Base-by-base conservation (phyloP, 768 basidiomycete genomes). In the Leccinum pellstonianum region DNA sequence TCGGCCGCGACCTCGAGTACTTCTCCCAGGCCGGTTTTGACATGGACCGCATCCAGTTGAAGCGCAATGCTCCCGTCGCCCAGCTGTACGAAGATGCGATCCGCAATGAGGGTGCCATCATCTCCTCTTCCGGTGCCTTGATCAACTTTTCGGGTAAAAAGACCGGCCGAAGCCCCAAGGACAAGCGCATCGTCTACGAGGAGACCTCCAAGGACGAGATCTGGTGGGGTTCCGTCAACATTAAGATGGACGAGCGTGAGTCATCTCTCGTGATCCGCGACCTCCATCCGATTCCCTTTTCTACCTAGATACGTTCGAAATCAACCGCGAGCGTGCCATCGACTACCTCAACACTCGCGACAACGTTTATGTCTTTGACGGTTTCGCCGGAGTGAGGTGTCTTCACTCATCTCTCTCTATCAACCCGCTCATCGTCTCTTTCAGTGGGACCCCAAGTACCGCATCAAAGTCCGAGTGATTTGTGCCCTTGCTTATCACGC, bases 131-230 rank as follows among this genome's bases (percentile, higher is more conserved):
- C 6, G 97, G 97, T 55, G 95, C 97, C 19, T 81, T 99, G 69
- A 99, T 99, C 87, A 99, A 99, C 84, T 99, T 98, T 70, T 97
- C 95, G 10, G 97, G 97, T 29, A 98, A 98, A 83, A 99, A 99
- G 83, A 98, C 97, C 3, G 97, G 97, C 57, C 85, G 97, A 52
- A 90, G 87, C 66, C 97, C 97, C 55, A 99, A 98, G 75, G 97
- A 99, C 85, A 99, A 98, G 85, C 95, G 97, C 62, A 98, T 99
- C 71, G 97, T 99, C 70, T 98, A 82, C 73, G 97, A 99, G 76
- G 95, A 98, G 67, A 90, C 92, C 55, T 89, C 86, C 77, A 97
- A 94, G 77, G 94, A 98, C 72, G 86, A 98, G 63, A 90, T 99
- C 74, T 99, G 97, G 95, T 98, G 97, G 97, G 96, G 97, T 43